Conservation (phyloP, 495 filamentous ascomycete species). For the Articulospora tetracladia region DNA sequence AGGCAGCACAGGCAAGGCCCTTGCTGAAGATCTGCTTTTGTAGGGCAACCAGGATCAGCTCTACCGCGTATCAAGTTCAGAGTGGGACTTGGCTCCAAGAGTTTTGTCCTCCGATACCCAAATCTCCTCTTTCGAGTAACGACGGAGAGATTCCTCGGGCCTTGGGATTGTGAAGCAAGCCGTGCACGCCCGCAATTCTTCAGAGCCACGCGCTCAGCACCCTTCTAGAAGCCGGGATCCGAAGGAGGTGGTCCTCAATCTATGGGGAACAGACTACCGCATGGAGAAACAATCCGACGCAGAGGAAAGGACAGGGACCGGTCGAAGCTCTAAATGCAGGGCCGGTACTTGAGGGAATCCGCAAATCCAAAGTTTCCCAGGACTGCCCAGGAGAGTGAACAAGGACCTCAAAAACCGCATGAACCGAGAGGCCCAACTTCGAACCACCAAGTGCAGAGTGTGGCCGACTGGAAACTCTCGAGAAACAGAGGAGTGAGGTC, state of each 20-base stretch:
- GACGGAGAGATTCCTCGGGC: background rate
- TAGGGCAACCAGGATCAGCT: conserved; percentile 8
- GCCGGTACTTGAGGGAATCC: background rate
- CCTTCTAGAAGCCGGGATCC: background rate
- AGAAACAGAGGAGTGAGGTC: conserved; percentile 18
- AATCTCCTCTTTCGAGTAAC: background rate
- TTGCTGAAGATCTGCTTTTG: conserved; percentile 12
- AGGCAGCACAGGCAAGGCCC: conserved; percentile 13
- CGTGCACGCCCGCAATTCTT: background rate
- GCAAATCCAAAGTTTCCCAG: background rate
- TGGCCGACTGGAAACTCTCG: conserved; percentile 6
- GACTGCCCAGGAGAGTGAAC: background rate
- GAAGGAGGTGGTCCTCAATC: conserved; percentile 1
- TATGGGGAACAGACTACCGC: background rate
- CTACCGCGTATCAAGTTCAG: conserved; percentile 6
- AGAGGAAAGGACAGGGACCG: conserved; percentile 3
- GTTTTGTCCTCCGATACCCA: background rate
- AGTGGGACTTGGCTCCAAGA: background rate
- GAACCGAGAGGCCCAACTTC: conserved; percentile 8
- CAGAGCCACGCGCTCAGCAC: background rate
- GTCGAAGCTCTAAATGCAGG: conserved; percentile 1
- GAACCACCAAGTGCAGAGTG: conserved; percentile 2
- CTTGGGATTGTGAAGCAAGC: background rate
- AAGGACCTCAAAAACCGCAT: conserved; percentile 16
- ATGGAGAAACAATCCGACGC: conserved; percentile 8